phyloP scores from a whole-genome alignment of 2,329 filamentous ascomycete species.

The Zelopaecilomyces penicillatus region DNA sequence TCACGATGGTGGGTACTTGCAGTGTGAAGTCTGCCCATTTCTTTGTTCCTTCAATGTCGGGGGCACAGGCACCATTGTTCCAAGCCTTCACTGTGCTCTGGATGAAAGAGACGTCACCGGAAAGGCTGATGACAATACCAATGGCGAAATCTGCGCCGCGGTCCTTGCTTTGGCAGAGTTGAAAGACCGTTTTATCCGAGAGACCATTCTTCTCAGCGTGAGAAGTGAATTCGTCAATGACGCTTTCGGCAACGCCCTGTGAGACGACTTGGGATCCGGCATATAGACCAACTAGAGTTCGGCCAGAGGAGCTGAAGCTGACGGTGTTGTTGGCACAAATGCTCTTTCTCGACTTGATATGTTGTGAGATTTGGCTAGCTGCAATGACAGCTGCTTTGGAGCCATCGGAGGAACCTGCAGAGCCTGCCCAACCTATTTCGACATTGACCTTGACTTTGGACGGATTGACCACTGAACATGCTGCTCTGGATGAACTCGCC shows the following conservation, averaged over 20 bases:
- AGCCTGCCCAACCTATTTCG: neutral
- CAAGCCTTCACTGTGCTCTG: constrained; percentile 12
- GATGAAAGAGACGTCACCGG: constrained; percentile 15
- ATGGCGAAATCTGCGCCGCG: constrained; percentile 18
- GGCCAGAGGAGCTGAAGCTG: constrained; percentile 6
- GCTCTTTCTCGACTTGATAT: neutral
- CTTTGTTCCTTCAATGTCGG: neutral
- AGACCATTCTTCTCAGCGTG: constrained; percentile 4
- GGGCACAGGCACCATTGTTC: neutral
- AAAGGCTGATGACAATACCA: constrained; percentile 18
- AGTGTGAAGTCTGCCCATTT: neutral
- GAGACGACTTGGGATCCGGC: constrained; percentile 13
- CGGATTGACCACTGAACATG: constrained; percentile 4
- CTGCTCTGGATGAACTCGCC: neutral
- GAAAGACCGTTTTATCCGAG: constrained; percentile 13
- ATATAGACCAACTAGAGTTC: constrained; percentile 11
- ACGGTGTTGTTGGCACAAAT: constrained; percentile 5
- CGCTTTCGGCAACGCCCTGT: constrained; percentile 8
- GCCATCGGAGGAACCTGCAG: neutral
- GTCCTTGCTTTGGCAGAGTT: constrained; percentile 18
- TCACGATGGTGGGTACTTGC: neutral
- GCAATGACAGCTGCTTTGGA: neutral
- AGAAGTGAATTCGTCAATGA: constrained; percentile 9
- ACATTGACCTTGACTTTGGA: constrained; percentile 5
- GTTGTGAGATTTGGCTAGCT: constrained; percentile 2